Percentiles rank a stretch among this genome's conserved stretches.
Evolutionary conservation across 1,284 basidiomycete genomes (phyloP).

Genomic region (Sutorius eximius): DNA sequence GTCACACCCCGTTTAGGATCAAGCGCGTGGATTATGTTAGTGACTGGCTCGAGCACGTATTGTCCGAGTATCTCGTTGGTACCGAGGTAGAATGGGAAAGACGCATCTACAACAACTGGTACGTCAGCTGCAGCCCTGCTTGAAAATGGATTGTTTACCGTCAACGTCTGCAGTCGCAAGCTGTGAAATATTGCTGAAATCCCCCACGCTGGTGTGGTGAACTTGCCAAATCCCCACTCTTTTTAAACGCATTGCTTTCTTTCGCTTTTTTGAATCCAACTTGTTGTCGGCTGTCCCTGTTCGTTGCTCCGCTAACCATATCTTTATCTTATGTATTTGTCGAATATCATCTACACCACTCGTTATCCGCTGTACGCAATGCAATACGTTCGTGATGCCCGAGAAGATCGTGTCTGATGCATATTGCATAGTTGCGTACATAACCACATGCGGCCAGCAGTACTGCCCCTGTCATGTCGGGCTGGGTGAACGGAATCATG

Average conservation of each 20-base stretch:
- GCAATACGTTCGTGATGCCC: neutral
- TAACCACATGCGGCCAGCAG: constrained; percentile 17
- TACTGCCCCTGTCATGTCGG: constrained; percentile 1
- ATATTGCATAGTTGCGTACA: constrained; percentile 38
- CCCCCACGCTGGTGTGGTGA: constrained; percentile 3
- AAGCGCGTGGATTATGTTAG: constrained; percentile 34
- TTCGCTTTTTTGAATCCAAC: neutral
- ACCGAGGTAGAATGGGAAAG: constrained; percentile 35
- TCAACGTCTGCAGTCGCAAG: constrained; percentile 10
- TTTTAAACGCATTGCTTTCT: neutral
- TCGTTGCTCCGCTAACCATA: neutral
- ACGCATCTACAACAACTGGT: constrained; percentile 32
- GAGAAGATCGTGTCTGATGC: constrained; percentile 4
- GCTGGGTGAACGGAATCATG: constrained; percentile 19
- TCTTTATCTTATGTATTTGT: constrained; percentile 4
- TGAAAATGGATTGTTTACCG: neutral
- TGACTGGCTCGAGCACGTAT: constrained; percentile 33
- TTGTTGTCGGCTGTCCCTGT: neutral
- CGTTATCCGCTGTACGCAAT: constrained; percentile 5
- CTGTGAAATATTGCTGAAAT: neutral
- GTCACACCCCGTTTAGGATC: constrained; percentile 35
- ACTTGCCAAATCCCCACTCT: neutral
- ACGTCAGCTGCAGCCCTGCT: neutral
- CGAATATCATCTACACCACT: constrained; percentile 8
- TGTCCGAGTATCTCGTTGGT: constrained; percentile 29